A percentile compares a stretch with the other conserved stretches of the same genome.
Evolutionary conservation across 2,329 filamentous ascomycete genomes (phyloP).

Genomic region (Chrysoporthe austroafricana): DNA sequence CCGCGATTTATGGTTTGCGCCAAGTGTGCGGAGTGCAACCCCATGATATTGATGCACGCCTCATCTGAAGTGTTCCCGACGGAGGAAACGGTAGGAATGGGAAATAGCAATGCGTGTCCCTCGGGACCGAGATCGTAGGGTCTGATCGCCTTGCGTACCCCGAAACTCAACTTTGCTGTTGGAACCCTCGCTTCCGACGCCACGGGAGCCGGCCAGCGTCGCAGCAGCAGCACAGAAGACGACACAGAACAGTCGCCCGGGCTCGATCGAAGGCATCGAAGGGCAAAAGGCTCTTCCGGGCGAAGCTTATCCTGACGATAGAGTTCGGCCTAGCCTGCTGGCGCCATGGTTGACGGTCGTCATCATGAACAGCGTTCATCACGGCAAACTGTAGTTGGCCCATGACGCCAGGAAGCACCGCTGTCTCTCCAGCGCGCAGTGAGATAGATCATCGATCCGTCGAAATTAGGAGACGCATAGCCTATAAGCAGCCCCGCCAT

Average conservation of each 20-base stretch:
- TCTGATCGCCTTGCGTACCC: not conserved
- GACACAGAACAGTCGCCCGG: not conserved
- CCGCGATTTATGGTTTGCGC: conserved; percentile 4
- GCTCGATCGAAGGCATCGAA: not conserved
- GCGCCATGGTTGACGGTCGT: not conserved
- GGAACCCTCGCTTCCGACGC: conserved; percentile 6
- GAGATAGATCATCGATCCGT: not conserved
- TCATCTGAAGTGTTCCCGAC: not conserved
- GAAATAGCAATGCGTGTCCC: conserved; percentile 5
- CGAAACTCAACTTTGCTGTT: not conserved
- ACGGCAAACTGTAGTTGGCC: not conserved
- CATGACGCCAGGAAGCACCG: not conserved
- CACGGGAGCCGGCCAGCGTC: not conserved
- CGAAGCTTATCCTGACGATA: not conserved
- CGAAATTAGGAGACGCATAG: not conserved
- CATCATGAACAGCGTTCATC: not conserved
- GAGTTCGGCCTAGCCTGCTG: conserved; percentile 2
- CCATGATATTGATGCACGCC: conserved; percentile 1
- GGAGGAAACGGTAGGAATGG: not conserved
- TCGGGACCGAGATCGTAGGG: not conserved
- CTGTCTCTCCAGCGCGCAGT: not conserved
- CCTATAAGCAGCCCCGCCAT: not conserved
- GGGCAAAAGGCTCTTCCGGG: not conserved
- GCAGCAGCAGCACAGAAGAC: not conserved
- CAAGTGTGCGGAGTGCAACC: not conserved